Conservation (phyloP, 2,329 filamentous ascomycete species). For the Exophiala sideris region DNA sequence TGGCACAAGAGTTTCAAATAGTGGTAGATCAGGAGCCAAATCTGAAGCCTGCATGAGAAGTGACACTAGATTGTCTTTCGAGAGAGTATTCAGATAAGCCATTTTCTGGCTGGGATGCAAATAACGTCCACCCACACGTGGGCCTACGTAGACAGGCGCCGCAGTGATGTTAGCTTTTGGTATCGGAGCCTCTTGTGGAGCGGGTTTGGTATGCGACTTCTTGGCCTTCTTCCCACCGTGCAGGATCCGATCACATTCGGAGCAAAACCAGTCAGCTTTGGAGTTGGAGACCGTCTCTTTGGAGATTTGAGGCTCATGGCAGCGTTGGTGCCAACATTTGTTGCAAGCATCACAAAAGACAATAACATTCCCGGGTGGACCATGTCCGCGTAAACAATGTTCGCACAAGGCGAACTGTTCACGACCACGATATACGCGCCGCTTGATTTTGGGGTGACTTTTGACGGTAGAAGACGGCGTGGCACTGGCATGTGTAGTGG, state of each 20-base stretch:
- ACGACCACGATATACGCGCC: conserved; percentile 51
- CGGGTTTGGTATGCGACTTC: conserved; percentile 8
- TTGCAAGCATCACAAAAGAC: conserved; percentile 85
- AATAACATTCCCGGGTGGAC: conserved; percentile 71
- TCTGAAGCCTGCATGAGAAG: conserved; percentile 27
- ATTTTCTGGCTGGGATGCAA: conserved; percentile 19
- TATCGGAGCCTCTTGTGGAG: neutral
- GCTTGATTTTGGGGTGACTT: conserved; percentile 53
- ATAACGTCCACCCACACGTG: conserved; percentile 21
- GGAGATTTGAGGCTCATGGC: conserved; percentile 72
- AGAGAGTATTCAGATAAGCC: conserved; percentile 24
- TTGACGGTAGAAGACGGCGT: conserved; percentile 23
- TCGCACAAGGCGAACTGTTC: conserved; percentile 58
- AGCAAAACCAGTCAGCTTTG: conserved; percentile 69
- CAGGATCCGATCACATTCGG: conserved; percentile 49
- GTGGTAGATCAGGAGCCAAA: conserved; percentile 26
- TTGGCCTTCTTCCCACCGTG: conserved; percentile 28
- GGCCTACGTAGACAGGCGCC: conserved; percentile 18
- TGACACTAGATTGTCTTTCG: conserved; percentile 25
- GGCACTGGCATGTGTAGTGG: conserved; percentile 12
- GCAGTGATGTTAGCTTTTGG: conserved; percentile 1
- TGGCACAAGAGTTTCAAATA: conserved; percentile 23
- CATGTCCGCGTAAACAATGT: conserved; percentile 68
- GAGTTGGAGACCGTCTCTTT: conserved; percentile 65
- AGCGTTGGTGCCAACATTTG: conserved; percentile 74